Conservation (phyloP, 306 rosid genomes). For the Lathyrus tuberosus region DNA sequence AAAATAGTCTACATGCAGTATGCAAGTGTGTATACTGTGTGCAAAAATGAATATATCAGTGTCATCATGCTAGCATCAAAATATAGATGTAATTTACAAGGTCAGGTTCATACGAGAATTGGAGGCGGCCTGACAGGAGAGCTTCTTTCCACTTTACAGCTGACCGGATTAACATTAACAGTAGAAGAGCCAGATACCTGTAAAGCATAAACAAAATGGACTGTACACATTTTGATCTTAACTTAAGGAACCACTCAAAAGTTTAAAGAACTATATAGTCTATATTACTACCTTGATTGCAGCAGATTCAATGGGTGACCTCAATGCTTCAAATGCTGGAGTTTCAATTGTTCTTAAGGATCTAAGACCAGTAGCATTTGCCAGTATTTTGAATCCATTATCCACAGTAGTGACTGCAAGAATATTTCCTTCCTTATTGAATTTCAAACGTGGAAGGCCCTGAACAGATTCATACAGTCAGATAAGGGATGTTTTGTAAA, state of each 20-base stretch:
- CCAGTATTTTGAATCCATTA: conserved; percentile 79
- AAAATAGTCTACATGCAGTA: neutral
- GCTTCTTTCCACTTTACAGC: conserved; percentile 79
- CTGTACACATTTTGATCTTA: neutral
- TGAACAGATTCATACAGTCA: conserved; percentile 46
- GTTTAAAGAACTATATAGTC: conserved; percentile 3
- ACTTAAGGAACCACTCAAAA: conserved; percentile 24
- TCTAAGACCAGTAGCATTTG: conserved; percentile 68
- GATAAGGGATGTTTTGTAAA: conserved; percentile 15
- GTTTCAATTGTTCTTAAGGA: conserved; percentile 62
- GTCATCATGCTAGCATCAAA: conserved; percentile 23
- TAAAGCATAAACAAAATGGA: conserved; percentile 36
- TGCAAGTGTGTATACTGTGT: neutral
- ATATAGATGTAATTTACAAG: conserved; percentile 21
- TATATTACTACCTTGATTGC: conserved; percentile 60
- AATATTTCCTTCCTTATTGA: conserved; percentile 88
- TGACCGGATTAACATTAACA: conserved; percentile 60
- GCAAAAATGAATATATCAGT: conserved; percentile 22
- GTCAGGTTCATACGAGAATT: conserved; percentile 61
- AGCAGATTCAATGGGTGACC: conserved; percentile 68
- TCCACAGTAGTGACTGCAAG: conserved; percentile 77
- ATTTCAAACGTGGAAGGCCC: conserved; percentile 79
- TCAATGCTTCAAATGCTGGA: conserved; percentile 68
- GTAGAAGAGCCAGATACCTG: conserved; percentile 71
- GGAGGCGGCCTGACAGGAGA: conserved; percentile 80